phyloP scores from a whole-genome alignment of 2,329 filamentous ascomycete species.

The Beauveria pseudobassiana region DNA sequence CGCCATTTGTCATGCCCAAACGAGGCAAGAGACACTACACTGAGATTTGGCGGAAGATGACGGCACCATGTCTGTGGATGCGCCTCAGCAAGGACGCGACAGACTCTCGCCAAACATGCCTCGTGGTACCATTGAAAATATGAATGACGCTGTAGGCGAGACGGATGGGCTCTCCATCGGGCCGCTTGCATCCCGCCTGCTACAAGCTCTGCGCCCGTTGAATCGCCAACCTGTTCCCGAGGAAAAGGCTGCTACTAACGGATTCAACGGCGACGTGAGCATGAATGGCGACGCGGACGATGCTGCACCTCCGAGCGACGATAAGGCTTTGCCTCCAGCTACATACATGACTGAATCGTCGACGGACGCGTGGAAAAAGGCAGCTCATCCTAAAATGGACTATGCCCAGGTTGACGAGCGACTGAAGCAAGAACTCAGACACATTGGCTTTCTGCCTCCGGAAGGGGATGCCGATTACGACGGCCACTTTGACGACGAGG shows the following conservation, averaged over 20 bases:
- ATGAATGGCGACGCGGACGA: slow-evolving; percentile 45
- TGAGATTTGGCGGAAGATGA: slow-evolving; percentile 92
- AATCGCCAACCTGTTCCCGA: slow-evolving; percentile 52
- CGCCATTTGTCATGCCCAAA: slow-evolving; percentile 78
- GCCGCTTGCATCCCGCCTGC: slow-evolving; percentile 72
- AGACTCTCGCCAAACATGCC: slow-evolving; percentile 72
- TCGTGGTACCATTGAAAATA: slow-evolving; percentile 75
- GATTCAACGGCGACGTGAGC: slow-evolving; percentile 46
- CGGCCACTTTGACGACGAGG: slow-evolving; percentile 86
- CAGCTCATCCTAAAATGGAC: slow-evolving; percentile 67
- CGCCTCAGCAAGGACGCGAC: slow-evolving; percentile 52
- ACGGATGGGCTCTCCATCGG: slow-evolving; percentile 85
- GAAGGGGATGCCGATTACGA: slow-evolving; percentile 72
- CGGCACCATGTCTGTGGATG: slow-evolving; percentile 67
- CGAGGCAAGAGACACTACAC: slow-evolving; percentile 79
- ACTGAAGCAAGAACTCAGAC: slow-evolving; percentile 80
- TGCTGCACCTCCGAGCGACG: slow-evolving; percentile 23
- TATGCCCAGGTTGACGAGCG: slow-evolving; percentile 85
- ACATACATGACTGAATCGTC: slow-evolving; percentile 73
- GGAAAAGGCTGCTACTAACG: slow-evolving; percentile 44
- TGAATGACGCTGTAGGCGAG: slow-evolving; percentile 80
- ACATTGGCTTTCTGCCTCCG: slow-evolving; percentile 76
- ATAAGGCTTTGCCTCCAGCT: slow-evolving; percentile 54
- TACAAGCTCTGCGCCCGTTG: slow-evolving; percentile 76
- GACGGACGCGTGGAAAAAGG: slow-evolving; percentile 71